Evolutionary conservation across 495 filamentous ascomycete genomes (phyloP).

Genomic region (Tuber brumale): DNA sequence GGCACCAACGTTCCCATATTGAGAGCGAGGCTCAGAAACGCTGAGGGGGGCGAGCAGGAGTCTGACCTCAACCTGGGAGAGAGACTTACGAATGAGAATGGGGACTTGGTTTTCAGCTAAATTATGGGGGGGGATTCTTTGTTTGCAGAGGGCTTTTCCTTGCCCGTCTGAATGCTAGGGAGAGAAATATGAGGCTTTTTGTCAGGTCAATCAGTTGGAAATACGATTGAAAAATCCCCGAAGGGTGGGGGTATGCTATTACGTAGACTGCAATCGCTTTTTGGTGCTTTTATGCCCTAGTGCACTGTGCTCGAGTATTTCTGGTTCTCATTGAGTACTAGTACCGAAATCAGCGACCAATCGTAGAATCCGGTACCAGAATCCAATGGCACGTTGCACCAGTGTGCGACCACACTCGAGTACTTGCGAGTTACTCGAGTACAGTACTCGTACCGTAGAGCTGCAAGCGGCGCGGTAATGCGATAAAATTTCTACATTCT

Average conservation of each 20-base stretch:
- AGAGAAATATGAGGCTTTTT: neutral
- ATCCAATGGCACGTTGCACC: neutral
- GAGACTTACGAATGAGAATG: conserved; percentile 45
- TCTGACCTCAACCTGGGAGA: conserved; percentile 48
- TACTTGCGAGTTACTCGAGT: neutral
- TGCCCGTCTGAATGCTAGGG: neutral
- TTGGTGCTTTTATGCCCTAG: neutral
- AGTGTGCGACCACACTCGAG: neutral
- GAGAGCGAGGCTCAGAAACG: conserved; percentile 41
- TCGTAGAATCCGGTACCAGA: neutral
- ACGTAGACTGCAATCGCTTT: neutral
- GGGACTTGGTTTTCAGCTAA: conserved; percentile 36
- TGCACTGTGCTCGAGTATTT: neutral
- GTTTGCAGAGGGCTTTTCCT: neutral
- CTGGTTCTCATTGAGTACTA: neutral
- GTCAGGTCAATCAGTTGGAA: neutral
- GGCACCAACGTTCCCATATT: conserved; percentile 44
- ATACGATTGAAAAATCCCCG: neutral
- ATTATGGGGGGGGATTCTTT: neutral
- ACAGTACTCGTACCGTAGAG: too few relatives aligned
- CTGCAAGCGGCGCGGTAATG: too few relatives aligned
- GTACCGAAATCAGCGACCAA: neutral
- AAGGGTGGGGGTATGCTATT: neutral
- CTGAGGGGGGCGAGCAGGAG: conserved; percentile 26
- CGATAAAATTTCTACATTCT: too few relatives aligned